Conservation (phyloP, 2,329 filamentous ascomycete genomes). For the Aspergillus aculeatinus region DNA sequence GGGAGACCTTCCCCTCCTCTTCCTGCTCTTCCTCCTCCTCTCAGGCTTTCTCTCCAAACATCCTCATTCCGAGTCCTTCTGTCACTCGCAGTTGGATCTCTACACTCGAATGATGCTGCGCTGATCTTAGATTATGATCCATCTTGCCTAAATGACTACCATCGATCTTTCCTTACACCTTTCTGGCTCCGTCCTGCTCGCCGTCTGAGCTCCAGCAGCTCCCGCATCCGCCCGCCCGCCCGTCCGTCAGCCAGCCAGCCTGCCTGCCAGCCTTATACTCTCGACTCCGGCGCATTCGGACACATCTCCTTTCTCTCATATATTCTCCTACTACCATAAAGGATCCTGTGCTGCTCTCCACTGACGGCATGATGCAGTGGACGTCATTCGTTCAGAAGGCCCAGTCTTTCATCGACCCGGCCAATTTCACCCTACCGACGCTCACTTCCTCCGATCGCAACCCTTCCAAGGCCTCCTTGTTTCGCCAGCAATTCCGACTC, state of each 20-base stretch:
- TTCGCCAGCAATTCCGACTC: conserved; percentile 94
- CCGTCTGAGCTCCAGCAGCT: conserved; percentile 23
- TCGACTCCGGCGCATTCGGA: background rate
- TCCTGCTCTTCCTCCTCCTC: background rate
- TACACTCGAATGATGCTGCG: conserved; percentile 22
- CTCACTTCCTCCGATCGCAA: conserved; percentile 73
- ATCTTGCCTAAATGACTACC: conserved; percentile 17
- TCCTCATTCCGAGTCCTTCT: conserved; percentile 8
- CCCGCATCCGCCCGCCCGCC: conserved; percentile 20
- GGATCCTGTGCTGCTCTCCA: background rate
- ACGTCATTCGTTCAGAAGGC: conserved; percentile 91
- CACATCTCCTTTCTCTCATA: conserved; percentile 2
- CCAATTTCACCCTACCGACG: conserved; percentile 71
- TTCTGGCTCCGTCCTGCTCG: conserved; percentile 21
- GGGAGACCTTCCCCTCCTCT: conserved; percentile 14
- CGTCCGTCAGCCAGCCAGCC: conserved; percentile 10
- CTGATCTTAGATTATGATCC: conserved; percentile 30
- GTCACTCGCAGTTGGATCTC: conserved; percentile 18
- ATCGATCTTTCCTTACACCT: conserved; percentile 25
- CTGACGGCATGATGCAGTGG: conserved; percentile 58
- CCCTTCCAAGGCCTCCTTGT: conserved; percentile 87
- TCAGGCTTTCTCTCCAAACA: background rate
- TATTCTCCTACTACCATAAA: background rate
- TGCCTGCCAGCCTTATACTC: conserved; percentile 12
- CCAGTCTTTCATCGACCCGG: conserved; percentile 90